phyloP scores from a whole-genome alignment of 441 rosid genomes.

The Populus hybrid region DNA sequence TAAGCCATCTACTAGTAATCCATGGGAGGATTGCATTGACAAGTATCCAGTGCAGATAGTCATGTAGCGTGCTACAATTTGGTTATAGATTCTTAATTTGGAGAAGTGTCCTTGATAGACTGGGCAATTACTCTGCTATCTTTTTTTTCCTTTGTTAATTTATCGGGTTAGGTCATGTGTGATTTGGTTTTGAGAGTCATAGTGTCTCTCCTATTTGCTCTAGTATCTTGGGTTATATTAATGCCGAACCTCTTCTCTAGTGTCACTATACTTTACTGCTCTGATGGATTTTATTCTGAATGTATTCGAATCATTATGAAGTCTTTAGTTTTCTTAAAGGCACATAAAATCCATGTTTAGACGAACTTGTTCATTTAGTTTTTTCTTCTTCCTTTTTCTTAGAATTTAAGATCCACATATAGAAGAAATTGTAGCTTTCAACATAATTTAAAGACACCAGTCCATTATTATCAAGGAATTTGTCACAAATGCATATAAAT shows the following conservation, averaged over 20 bases:
- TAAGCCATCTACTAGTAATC: constrained; percentile 56
- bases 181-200: neutral
- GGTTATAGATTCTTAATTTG: neutral
- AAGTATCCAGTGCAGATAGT: constrained; percentile 65
- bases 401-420: neutral
- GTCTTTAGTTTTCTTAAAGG: neutral
- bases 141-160: neutral
- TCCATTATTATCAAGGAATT: too few relatives aligned
- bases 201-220: too few relatives aligned
- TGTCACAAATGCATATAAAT: too few relatives aligned
- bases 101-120: constrained; percentile 9
- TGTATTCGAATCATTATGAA: neutral
- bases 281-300: constrained; percentile 11
- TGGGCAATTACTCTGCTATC: neutral
- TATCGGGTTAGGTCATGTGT: constrained; percentile 13
- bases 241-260: neutral
- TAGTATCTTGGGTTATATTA: too few relatives aligned
- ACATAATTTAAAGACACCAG: neutral
- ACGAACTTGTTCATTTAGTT: neutral
- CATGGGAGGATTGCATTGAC: constrained; percentile 82
- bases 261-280: constrained; percentile 11
- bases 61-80: constrained; percentile 22
- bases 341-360: neutral
- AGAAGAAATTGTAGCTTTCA: neutral
- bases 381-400: neutral